Evolutionary conservation across 164 flowering plant genomes (phyloP), one percentile per base, ranked within the genome.

Genomic region (Dillenia turbinata): DNA sequence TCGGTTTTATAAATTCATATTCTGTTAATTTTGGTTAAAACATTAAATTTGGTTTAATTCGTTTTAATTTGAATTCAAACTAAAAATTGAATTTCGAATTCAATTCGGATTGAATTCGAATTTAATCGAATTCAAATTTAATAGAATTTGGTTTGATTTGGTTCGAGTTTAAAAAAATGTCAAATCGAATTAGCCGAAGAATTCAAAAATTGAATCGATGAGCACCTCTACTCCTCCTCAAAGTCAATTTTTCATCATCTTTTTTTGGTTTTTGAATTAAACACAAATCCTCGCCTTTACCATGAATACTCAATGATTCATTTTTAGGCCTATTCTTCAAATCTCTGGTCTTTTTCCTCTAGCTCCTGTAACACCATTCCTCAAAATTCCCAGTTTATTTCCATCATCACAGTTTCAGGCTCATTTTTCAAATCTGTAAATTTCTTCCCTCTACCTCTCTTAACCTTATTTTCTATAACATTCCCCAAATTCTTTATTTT

Each of bases 211-310:
- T 3, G 3, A 24, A 24, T 3, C 26, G 26, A 24, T 24, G 26
- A 24, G 3, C 26, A 24, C 26, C 26, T 24, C 26, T 24, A 24
- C 2, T 24, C 2, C 47, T 49, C 57, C 44, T 48, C 50, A 26
- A 22, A 49, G 13, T 24, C 62, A 47, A 60, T 47, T 22, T 53
- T 45, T 61, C 59, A 61, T 22, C 56, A 13, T n/a, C 61, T 46
- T 48, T 58, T 51, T 33, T 65, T 10, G 22, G 22, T 9, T 64
- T 56, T n/a, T 19, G 44, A 24, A 60, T n/a, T 44, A 44, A 9
- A 4, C 8, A 19, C 24, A 26, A 49, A 62, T 44, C 47, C 33
- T 10, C 57, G 10, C 12, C 11, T 54, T 43, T 48, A 24, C 26
- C 52, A 51, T 44, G 19, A 47, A 54, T 61, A 22, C 43, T 56